Base-by-base conservation (phyloP, 176 grass and related monocot species). In the Cymbopogon citratus region DNA sequence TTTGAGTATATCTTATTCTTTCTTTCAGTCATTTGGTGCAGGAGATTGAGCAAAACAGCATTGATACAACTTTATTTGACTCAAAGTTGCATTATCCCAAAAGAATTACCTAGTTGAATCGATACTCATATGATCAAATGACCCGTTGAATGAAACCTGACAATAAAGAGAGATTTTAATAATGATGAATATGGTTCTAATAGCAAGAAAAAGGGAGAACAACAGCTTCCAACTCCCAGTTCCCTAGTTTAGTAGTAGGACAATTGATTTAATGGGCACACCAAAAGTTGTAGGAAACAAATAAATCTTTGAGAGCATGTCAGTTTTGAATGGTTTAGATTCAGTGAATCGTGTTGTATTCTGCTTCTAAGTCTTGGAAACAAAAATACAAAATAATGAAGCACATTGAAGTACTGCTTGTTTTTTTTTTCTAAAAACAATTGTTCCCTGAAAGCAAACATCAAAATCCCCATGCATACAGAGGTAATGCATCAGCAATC, bases 81-180 rank as follows among this genome's bases (percentile, higher is more conserved):
- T 73, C 24, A 26, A 84, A 43, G 44, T 15, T 60, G 48, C 7
- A 46, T 83, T 27, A 59, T 74, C 51, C 64, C 18, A 76, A 73
- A 81, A 76, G 25, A 70, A 36, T 63, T 92, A 98, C 95, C 95
- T 98, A 23, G 95, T 94, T 63, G 95, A 93, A 80, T 98, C 95
- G 16, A 98, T 89, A 77, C 91, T 94, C 92, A 98, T 91, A 85
- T 98, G 95, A 21, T 94, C 92, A 92, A 92, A 98, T 62, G 95
- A 94, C 25, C 95, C 95, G 60, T 98, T 98, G 82, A 98, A 98
- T 57, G 88, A 94, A 85, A 98, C 95, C 95, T 98, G 79, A 66
- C 23, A 87, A 48, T 39, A 63, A 82, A 73, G 28, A 36, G 10
- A 49, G 5, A 23, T 24, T 63, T 68, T 44, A 75, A 85, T 48